These are phyloP conservation scores for Lasiodiplodia sp. DNA, from an alignment of 2,329 filamentous ascomycete genomes.

Conservation along the genomic window DNA sequence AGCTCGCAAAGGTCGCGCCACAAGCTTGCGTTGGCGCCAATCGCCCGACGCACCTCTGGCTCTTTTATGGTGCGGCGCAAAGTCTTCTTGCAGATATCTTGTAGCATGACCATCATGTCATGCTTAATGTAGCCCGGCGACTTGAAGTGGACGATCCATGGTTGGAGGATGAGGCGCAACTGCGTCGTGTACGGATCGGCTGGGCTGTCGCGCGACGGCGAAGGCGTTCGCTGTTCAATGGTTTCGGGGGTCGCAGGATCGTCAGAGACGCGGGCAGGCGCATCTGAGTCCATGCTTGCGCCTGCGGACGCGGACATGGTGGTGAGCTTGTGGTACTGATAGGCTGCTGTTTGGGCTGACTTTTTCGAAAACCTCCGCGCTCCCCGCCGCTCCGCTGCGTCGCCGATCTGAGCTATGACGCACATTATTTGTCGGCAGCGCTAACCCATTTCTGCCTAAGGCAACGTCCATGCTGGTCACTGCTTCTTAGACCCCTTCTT, in stretches of 20 bases:
- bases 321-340: neutral
- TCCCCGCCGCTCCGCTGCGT: conserved; percentile 1
- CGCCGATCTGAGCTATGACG: conserved; percentile 13
- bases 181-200: conserved; percentile 50
- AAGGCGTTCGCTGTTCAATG: conserved; percentile 2
- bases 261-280: neutral
- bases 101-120: conserved; percentile 64
- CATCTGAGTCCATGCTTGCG: conserved; percentile 16
- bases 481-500: neutral
- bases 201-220: neutral
- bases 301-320: conserved; percentile 13
- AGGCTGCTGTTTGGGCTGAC: conserved; percentile 12
- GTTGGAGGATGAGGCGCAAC: conserved; percentile 54
- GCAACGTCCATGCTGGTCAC: neutral
- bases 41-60: conserved; percentile 62
- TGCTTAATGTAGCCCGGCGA: conserved; percentile 66
- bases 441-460: neutral
- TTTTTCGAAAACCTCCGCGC: conserved; percentile 22
- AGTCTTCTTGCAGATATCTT: conserved; percentile 65
- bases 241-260: conserved; percentile 1
- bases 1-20: conserved; percentile 67
- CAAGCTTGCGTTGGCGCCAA: conserved; percentile 63
- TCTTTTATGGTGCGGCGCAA: conserved; percentile 65
- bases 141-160: conserved; percentile 66
- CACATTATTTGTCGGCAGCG: conserved; percentile 1